These are phyloP conservation scores for Chaetomium tenue DNA, from an alignment of 495 filamentous ascomycete genomes.

Conservation along the genomic window DNA sequence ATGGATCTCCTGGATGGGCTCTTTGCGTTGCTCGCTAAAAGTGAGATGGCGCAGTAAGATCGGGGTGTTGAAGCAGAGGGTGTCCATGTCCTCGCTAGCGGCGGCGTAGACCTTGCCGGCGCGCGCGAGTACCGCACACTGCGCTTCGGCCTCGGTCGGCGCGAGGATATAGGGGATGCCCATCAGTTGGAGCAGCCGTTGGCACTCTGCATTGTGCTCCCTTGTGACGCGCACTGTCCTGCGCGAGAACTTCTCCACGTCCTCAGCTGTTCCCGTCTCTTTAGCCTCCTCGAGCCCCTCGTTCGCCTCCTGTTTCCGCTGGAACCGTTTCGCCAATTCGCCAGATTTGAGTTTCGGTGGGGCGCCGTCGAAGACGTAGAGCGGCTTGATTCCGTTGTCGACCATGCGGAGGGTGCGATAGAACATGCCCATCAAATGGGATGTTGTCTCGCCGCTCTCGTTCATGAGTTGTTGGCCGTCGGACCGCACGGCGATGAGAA, in stretches of 20 bases:
- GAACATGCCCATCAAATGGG: conserved; percentile 98
- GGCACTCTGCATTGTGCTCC: conserved; percentile 95
- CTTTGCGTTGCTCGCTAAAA: conserved; percentile 94
- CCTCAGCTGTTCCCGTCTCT: conserved; percentile 93
- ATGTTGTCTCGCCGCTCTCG: conserved; percentile 92
- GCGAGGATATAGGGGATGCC: conserved; percentile 93
- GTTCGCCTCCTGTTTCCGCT: conserved; percentile 82
- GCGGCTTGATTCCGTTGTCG: conserved; percentile 96
- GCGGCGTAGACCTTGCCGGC: conserved; percentile 96
- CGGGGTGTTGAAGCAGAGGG: conserved; percentile 88
- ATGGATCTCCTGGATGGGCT: conserved; percentile 94
- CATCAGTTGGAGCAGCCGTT: conserved; percentile 86
- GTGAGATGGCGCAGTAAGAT: conserved; percentile 91
- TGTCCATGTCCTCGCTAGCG: conserved; percentile 99
- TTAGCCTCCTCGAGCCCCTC: conserved; percentile 92
- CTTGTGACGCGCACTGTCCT: conserved; percentile 91
- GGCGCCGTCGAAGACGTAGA: conserved; percentile 96
- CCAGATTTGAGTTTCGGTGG: conserved; percentile 96
- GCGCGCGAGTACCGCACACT: conserved; percentile 86
- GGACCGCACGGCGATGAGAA: conserved; percentile 94
- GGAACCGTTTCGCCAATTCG: conserved; percentile 89
- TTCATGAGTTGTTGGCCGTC: conserved; percentile 94
- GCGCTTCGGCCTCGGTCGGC: conserved; percentile 94
- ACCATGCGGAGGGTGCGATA: conserved; percentile 97
- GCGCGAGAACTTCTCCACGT: conserved; percentile 96